A percentile compares a stretch with the other conserved stretches of the same genome.
phyloP scores from a whole-genome alignment of 2,329 filamentous ascomycete genomes.

The Shiraia sp. region DNA sequence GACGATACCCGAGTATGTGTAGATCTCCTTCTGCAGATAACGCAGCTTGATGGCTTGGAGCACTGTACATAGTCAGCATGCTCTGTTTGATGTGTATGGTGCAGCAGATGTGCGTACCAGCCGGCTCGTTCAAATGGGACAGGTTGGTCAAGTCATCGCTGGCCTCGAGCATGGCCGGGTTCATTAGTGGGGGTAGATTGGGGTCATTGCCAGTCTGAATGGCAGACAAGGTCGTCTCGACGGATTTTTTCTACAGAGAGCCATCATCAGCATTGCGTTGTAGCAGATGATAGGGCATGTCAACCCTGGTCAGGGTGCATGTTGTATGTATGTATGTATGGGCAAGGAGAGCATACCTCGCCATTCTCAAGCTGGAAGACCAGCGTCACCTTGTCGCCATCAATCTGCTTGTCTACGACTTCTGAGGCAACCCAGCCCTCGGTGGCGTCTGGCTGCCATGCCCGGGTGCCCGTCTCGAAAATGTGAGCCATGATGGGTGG shows the following conservation, averaged over 20 bases:
- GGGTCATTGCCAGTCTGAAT: constrained; percentile 77
- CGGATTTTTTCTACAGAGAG: constrained; percentile 67
- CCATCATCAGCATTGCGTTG: constrained; percentile 17
- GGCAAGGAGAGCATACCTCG: constrained; percentile 63
- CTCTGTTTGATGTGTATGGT: constrained; percentile 11
- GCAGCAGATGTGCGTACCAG: constrained; percentile 63
- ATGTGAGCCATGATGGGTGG: constrained; percentile 74
- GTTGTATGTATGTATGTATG: background rate
- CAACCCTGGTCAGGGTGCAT: background rate
- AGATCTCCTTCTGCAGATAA: constrained; percentile 98
- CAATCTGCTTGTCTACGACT: constrained; percentile 79
- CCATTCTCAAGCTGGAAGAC: constrained; percentile 90
- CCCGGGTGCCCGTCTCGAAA: constrained; percentile 95
- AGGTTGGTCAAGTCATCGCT: constrained; percentile 97
- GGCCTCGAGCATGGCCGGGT: constrained; percentile 95
- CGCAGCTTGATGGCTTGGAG: constrained; percentile 96
- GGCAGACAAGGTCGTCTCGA: constrained; percentile 76
- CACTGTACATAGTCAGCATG: constrained; percentile 60
- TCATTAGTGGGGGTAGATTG: constrained; percentile 90
- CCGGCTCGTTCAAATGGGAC: constrained; percentile 97
- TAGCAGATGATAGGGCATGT: background rate
- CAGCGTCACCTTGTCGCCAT: constrained; percentile 85
- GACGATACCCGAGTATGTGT: constrained; percentile 98
- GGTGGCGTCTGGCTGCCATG: constrained; percentile 94
- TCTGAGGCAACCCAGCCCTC: constrained; percentile 98